These are phyloP conservation scores for Nyctanthes arbortristis DNA, from an alignment of 257 asterid species.

Conservation along the genomic window DNA sequence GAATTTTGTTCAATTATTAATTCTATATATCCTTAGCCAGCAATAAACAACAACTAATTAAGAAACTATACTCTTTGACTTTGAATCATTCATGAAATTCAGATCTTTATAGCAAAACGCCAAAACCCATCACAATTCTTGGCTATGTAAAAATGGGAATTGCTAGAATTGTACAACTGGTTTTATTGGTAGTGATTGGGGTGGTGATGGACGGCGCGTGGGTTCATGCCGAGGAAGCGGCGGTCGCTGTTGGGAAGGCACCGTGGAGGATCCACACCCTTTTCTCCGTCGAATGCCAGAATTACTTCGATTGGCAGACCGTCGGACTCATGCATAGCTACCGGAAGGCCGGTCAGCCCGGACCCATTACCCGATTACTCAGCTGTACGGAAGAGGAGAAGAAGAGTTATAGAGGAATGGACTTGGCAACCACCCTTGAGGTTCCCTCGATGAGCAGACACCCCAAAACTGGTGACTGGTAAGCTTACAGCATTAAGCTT, in stretches of 20 bases:
- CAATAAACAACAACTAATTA: neutral
- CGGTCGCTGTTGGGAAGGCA: slow-evolving; percentile 28
- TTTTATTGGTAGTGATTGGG: slow-evolving; percentile 21
- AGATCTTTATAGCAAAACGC: slow-evolving; percentile 34
- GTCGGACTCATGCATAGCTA: slow-evolving; percentile 93
- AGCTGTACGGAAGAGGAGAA: slow-evolving; percentile 82
- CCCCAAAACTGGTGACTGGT: slow-evolving; percentile 87
- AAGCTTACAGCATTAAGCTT: slow-evolving; percentile 9
- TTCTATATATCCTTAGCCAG: neutral
- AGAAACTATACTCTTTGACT: slow-evolving; percentile 27
- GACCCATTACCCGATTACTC: slow-evolving; percentile 85
- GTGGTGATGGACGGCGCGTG: slow-evolving; percentile 31
- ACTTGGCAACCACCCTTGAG: slow-evolving; percentile 90
- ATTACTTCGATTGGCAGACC: slow-evolving; percentile 98
- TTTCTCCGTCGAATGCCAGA: slow-evolving; percentile 92
- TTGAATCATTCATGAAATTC: slow-evolving; percentile 31
- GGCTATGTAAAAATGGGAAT: slow-evolving; percentile 39
- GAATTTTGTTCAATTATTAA: neutral
- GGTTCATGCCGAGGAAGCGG: slow-evolving; percentile 29
- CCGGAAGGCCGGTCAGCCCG: slow-evolving; percentile 83
- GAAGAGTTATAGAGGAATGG: slow-evolving; percentile 72
- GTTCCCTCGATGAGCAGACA: slow-evolving; percentile 88
- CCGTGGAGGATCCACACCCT: slow-evolving; percentile 77
- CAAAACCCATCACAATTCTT: slow-evolving; percentile 31
- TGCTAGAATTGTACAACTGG: slow-evolving; percentile 24